A percentile compares a stretch with the other conserved stretches of the same genome.
Conservation (phyloP, 371 early-diverging fungal species). For the Syncephalastrum contaminatum region DNA sequence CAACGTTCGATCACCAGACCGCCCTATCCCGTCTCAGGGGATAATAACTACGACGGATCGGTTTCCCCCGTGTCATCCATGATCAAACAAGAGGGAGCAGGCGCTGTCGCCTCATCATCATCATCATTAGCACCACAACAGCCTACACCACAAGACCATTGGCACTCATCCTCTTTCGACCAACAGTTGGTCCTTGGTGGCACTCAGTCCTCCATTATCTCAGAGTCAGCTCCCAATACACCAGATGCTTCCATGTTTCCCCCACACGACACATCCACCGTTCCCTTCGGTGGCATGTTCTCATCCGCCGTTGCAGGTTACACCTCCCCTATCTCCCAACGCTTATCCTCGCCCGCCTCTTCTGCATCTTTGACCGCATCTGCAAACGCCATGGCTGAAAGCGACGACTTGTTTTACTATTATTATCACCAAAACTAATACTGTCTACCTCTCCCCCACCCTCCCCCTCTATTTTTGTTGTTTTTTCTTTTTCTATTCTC, state of each 20-base stretch:
- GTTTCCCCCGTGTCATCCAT: no score
- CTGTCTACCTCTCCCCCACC: no score
- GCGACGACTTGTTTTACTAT: constrained; percentile 1
- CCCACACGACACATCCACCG: constrained; percentile 1
- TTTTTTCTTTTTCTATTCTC: no score
- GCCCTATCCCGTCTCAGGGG: neutral
- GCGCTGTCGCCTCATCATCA: neutral
- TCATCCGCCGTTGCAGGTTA: neutral
- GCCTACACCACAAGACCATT: neutral
- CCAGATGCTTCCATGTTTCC: neutral
- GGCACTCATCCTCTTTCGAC: no score
- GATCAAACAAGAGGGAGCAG: neutral
- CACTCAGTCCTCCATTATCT: constrained; percentile 11
- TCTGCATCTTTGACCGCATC: no score
- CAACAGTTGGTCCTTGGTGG: constrained; percentile 9
- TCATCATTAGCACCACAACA: neutral
- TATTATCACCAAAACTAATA: constrained; percentile 2
- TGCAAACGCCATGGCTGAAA: neutral
- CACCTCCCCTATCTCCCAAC: constrained; percentile 4
- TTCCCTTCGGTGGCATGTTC: neutral
- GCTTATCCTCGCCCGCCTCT: no score
- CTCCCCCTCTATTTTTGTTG: no score
- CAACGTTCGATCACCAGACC: constrained; percentile 39
- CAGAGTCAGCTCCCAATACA: constrained; percentile 16
- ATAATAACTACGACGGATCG: no score